phyloP scores from a whole-genome alignment of 768 basidiomycete species.

The Steccherinum ochraceum region DNA sequence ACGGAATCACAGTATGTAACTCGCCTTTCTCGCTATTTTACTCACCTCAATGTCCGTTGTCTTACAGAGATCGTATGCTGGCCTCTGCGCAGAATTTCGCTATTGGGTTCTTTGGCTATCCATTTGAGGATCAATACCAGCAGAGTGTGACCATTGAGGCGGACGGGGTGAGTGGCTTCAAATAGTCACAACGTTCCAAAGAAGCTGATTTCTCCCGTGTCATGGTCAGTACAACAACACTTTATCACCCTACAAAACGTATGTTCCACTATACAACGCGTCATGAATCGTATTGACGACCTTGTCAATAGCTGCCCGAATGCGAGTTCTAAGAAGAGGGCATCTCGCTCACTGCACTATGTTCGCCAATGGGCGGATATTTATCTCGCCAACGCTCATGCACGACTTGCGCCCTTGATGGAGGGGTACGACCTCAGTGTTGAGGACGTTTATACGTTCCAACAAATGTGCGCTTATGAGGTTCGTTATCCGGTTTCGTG shows the following conservation, averaged over 20 bases:
- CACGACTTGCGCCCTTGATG: conserved; percentile 53
- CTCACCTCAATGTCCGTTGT: background rate
- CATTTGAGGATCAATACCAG: conserved; percentile 37
- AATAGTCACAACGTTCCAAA: no score
- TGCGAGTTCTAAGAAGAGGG: conserved; percentile 37
- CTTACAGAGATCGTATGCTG: conserved; percentile 40
- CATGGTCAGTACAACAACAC: conserved; percentile 56
- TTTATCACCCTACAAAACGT: conserved; percentile 79
- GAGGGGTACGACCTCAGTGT: conserved; percentile 55
- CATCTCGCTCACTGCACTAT: conserved; percentile 53
- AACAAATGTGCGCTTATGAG: conserved; percentile 84
- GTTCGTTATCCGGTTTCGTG: conserved; percentile 28
- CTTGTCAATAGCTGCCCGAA: conserved; percentile 47
- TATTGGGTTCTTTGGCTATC: conserved; percentile 45
- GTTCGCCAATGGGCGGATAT: conserved; percentile 58
- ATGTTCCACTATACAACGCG: conserved; percentile 12
- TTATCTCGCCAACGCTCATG: conserved; percentile 64
- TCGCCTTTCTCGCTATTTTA: background rate
- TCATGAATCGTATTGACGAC: background rate
- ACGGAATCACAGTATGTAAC: conserved; percentile 40
- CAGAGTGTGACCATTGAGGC: conserved; percentile 37
- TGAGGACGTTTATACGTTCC: conserved; percentile 71
- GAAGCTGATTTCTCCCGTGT: background rate
- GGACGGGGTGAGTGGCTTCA: conserved; percentile 21
- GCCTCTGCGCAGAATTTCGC: conserved; percentile 48